A percentile compares a stretch with the other conserved stretches of the same genome.
Evolutionary conservation across 2,329 filamentous ascomycete genomes (phyloP).

Genomic region (Triangularia setosa): DNA sequence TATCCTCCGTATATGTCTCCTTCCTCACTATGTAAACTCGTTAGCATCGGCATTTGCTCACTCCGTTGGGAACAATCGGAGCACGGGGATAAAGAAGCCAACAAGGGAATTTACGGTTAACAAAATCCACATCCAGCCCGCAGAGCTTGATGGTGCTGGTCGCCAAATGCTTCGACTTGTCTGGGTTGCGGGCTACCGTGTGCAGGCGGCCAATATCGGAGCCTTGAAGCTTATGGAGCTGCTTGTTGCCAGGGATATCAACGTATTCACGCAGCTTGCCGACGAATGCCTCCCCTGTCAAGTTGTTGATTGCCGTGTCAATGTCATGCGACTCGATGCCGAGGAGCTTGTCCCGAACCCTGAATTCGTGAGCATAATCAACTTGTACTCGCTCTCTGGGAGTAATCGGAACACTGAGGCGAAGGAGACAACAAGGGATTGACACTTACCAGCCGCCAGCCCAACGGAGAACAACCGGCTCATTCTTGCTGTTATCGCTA

Average conservation of each 20-base stretch:
- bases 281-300: slow-evolving; percentile 79
- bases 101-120: too few species aligned
- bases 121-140: slow-evolving; percentile 85
- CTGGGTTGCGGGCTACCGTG: slow-evolving; percentile 86
- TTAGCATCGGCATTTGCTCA: too few species aligned
- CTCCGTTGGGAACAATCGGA: too few species aligned
- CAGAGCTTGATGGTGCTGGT: slow-evolving; percentile 84
- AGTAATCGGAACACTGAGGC: too few species aligned
- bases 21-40: slow-evolving; percentile 48
- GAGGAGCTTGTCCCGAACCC: slow-evolving; percentile 81
- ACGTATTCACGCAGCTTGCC: slow-evolving; percentile 65
- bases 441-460: slow-evolving; percentile 85
- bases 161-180: slow-evolving; percentile 94
- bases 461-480: slow-evolving; percentile 66
- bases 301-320: slow-evolving; percentile 78
- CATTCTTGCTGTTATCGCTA: slow-evolving; percentile 21
- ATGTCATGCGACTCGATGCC: slow-evolving; percentile 72
- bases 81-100: too few species aligned
- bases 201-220: slow-evolving; percentile 71
- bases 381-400: too few species aligned
- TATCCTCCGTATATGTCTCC: slow-evolving; percentile 86
- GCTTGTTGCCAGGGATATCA: slow-evolving; percentile 53
- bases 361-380: too few species aligned
- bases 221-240: slow-evolving; percentile 55
- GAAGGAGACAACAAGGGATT: too few species aligned